These are phyloP conservation scores for Hymenoscyphus salicellus DNA, from an alignment of 2,329 filamentous ascomycete species.

Conservation along the genomic window DNA sequence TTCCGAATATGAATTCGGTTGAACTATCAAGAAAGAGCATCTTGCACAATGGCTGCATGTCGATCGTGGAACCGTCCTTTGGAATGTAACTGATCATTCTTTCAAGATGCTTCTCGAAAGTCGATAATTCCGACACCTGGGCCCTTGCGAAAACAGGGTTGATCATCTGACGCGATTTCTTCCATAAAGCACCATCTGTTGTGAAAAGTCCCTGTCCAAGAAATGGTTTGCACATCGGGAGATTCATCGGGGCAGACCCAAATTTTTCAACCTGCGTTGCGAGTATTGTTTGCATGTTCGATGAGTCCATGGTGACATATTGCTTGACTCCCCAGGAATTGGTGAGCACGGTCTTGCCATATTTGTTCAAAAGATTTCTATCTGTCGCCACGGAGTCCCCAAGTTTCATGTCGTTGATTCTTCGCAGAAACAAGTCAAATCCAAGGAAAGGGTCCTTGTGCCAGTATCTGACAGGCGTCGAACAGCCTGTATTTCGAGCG, in stretches of 20 bases:
- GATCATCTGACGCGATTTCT: conserved; percentile 39
- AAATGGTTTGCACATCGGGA: conserved; percentile 2
- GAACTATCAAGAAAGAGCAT: conserved; percentile 59
- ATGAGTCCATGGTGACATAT: conserved; percentile 4
- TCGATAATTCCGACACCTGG: conserved; percentile 47
- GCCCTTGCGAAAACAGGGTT: conserved; percentile 51
- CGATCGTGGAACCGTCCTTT: conserved; percentile 49
- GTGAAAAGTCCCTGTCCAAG: conserved; percentile 2
- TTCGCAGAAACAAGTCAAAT: conserved; percentile 4
- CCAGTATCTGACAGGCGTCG: conserved; percentile 2
- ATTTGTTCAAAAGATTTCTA: conserved; percentile 1
- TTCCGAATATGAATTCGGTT: conserved; percentile 20
- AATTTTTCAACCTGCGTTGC: conserved; percentile 9
- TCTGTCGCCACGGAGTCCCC: conserved; percentile 9
- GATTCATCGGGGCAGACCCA: conserved; percentile 6
- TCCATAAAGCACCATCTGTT: conserved; percentile 1
- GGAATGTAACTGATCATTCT: conserved; percentile 57
- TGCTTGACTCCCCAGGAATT: conserved; percentile 10
- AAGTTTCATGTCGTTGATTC: conserved; percentile 7
- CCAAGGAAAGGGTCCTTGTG: conserved; percentile 10
- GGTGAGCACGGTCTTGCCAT: conserved; percentile 7
- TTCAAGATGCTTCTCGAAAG: conserved; percentile 58
- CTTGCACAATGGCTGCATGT: conserved; percentile 62
- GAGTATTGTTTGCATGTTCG: conserved; percentile 6
- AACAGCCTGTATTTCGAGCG: conserved; percentile 7